Evolutionary conservation across 257 asterid species (phyloP).

Genomic region (Forsythia viridissima): DNA sequence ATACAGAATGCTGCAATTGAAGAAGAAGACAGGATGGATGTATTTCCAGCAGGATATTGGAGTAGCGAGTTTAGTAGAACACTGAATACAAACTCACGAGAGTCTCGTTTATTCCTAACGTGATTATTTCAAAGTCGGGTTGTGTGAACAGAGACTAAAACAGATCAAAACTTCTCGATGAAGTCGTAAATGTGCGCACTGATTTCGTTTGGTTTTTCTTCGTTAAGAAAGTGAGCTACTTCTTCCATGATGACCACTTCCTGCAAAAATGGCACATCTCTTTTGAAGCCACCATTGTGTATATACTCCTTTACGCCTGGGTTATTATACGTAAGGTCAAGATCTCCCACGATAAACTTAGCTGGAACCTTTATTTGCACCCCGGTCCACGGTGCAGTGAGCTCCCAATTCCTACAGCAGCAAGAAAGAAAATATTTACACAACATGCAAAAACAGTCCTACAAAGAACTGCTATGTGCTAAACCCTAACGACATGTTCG

Average conservation of each 20-base stretch:
- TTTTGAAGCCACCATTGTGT: conserved; percentile 64
- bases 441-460: background rate
- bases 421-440: background rate
- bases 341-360: conserved; percentile 82
- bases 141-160: background rate
- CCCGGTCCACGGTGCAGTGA: conserved; percentile 64
- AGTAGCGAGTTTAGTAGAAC: too few relatives aligned
- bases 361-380: conserved; percentile 76
- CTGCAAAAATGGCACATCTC: conserved; percentile 68
- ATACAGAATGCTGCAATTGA: too few relatives aligned
- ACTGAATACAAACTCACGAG: background rate
- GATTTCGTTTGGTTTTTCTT: conserved; percentile 80
- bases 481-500: background rate
- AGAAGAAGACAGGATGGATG: too few relatives aligned
- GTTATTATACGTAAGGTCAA: conserved; percentile 63
- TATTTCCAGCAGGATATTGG: too few relatives aligned
- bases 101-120: background rate
- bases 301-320: conserved; percentile 75
- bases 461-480: background rate
- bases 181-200: conserved; percentile 67
- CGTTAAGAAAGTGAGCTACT: conserved; percentile 78
- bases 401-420: conserved; percentile 80
- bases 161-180: conserved; percentile 54
- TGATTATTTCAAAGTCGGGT: background rate
- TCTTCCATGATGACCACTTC: conserved; percentile 82